Evolutionary conservation across 108 stramenopile species (phyloP).

Genomic region (Schizochytrium sp.): DNA sequence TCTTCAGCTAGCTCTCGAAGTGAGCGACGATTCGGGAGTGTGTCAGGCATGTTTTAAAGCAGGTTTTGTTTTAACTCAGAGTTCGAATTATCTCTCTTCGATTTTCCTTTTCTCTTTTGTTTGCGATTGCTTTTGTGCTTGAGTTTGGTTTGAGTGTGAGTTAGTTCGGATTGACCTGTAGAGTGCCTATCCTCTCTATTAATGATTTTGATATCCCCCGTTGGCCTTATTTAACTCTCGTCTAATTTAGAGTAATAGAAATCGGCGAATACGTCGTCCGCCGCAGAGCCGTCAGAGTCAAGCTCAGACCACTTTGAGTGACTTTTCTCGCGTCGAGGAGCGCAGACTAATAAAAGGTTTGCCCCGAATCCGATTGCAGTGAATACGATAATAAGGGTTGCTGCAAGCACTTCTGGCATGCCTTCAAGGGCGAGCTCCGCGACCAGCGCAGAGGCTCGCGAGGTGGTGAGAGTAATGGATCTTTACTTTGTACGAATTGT

Average conservation of each 20-base stretch:
- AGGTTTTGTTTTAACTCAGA: too few species aligned
- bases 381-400: slow-evolving; percentile 8
- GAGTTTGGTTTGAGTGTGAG: neutral
- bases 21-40: neutral
- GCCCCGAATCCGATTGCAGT: slow-evolving; percentile 41
- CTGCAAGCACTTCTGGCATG: slow-evolving; percentile 38
- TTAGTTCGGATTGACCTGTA: neutral
- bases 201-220: neutral
- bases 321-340: neutral
- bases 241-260: slow-evolving; percentile 43
- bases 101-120: too few species aligned
- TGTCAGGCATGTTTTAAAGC: too few species aligned
- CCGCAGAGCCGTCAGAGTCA: slow-evolving; percentile 23
- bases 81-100: too few species aligned
- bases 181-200: neutral
- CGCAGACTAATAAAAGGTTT: slow-evolving; percentile 21
- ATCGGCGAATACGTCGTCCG: slow-evolving; percentile 49
- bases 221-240: neutral
- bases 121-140: too few species aligned
- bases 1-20: neutral
- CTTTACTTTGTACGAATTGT: too few species aligned
- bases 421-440: neutral
- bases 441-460: too few species aligned
- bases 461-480: too few species aligned
- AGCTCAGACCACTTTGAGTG: slow-evolving; percentile 8